Percentiles rank a stretch among this genome's conserved stretches.
These are phyloP conservation scores for Royoungia palumana DNA, from an alignment of 768 basidiomycete genomes.

Conservation along the genomic window DNA sequence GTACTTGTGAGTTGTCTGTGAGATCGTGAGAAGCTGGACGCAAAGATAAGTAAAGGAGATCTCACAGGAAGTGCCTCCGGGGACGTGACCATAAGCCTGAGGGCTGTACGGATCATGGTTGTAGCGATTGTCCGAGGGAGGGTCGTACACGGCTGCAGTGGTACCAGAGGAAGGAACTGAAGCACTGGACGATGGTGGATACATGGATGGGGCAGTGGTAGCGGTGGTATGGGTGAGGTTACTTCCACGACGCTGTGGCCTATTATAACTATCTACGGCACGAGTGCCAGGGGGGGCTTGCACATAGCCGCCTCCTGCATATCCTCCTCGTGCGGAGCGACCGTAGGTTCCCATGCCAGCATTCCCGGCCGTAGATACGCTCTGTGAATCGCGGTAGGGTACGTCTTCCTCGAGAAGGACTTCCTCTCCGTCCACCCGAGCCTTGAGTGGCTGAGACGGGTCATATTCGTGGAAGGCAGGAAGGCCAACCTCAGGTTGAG, in stretches of 20 bases:
- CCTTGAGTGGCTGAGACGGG: slow-evolving; percentile 59
- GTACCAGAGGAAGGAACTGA: slow-evolving; percentile 14
- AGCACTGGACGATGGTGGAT: slow-evolving; percentile 31
- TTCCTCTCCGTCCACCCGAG: slow-evolving; percentile 53
- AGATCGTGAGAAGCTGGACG: slow-evolving; percentile 1
- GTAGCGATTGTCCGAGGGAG: slow-evolving; percentile 19
- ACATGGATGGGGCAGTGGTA: slow-evolving; percentile 37
- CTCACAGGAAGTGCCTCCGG: slow-evolving; percentile 56
- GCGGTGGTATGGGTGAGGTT: slow-evolving; percentile 39
- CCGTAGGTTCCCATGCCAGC: slow-evolving; percentile 30
- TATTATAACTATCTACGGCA: slow-evolving; percentile 75
- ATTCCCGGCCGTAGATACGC: slow-evolving; percentile 20
- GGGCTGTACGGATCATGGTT: slow-evolving; percentile 28
- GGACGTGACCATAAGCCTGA: slow-evolving; percentile 49
- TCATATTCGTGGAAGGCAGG: slow-evolving; percentile 73
- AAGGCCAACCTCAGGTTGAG: slow-evolving; percentile 59
- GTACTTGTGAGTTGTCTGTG: slow-evolving; percentile 53
- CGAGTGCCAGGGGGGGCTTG: slow-evolving; percentile 62
- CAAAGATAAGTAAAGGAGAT: slow-evolving; percentile 3
- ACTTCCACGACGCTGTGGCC: slow-evolving; percentile 40
- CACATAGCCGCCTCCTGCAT: slow-evolving; percentile 58
- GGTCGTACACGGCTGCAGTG: slow-evolving; percentile 16
- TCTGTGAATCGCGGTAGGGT: slow-evolving; percentile 32
- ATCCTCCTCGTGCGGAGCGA: slow-evolving; percentile 31
- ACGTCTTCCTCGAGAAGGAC: slow-evolving; percentile 52